Evolutionary conservation across 139 green algal genomes (phyloP).

Genomic region (Tetradesmus lagerheimii): DNA sequence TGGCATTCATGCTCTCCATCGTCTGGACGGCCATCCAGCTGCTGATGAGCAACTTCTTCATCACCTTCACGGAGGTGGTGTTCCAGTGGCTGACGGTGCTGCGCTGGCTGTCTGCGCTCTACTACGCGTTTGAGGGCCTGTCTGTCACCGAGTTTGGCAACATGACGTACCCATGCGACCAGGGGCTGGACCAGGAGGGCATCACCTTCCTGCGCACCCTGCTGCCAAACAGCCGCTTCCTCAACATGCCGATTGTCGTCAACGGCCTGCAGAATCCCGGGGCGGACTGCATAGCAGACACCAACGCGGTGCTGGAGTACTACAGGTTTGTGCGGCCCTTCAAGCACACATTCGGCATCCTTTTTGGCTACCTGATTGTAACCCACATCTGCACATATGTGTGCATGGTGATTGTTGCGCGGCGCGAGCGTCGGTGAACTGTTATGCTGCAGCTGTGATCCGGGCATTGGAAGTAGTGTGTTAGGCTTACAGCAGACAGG

Average conservation of each 20-base stretch:
- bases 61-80: constrained; percentile 48
- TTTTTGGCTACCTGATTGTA: constrained; percentile 31
- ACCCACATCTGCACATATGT: constrained; percentile 37
- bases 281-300: constrained; percentile 42
- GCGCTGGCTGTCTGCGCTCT: constrained; percentile 50
- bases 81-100: constrained; percentile 53
- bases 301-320: constrained; percentile 40
- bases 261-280: constrained; percentile 31
- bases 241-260: constrained; percentile 25
- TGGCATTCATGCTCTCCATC: constrained; percentile 60
- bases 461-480: too few species aligned
- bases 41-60: constrained; percentile 60
- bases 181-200: constrained; percentile 31
- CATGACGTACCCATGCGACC: constrained; percentile 45
- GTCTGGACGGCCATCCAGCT: constrained; percentile 56
- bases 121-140: constrained; percentile 57
- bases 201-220: constrained; percentile 32
- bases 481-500: too few species aligned
- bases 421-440: constrained; percentile 39
- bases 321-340: constrained; percentile 43
- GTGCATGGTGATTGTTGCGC: constrained; percentile 43
- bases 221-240: constrained; percentile 34
- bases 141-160: constrained; percentile 48
- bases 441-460: too few species aligned
- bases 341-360: constrained; percentile 31